Percentiles rank a stretch among this genome's conserved stretches.
Conservation (phyloP, 1,284 basidiomycete species). For the Austropuccinia psidii region DNA sequence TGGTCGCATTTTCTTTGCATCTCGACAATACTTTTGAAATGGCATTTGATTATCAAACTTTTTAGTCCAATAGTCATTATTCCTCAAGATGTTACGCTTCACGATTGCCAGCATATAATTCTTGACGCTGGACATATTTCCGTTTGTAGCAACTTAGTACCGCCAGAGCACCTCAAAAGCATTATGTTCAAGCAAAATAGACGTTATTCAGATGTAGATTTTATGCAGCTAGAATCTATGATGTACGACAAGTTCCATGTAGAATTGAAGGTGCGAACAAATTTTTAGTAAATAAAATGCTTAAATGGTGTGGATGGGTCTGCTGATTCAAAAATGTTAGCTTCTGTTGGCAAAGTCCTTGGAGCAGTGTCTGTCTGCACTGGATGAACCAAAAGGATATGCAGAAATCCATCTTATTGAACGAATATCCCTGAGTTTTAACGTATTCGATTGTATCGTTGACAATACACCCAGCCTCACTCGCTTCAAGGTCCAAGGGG, state of each 20-base stretch:
- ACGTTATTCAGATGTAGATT: slow-evolving; percentile 83
- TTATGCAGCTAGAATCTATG: slow-evolving; percentile 74
- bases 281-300: too few relatives aligned
- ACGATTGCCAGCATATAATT: slow-evolving; percentile 75
- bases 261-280: slow-evolving; percentile 66
- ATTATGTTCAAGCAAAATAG: slow-evolving; percentile 78
- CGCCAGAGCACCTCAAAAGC: slow-evolving; percentile 70
- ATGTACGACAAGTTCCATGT: slow-evolving; percentile 94
- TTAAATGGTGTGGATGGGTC: too few relatives aligned
- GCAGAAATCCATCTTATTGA: slow-evolving; percentile 74
- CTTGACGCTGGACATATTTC: slow-evolving; percentile 96
- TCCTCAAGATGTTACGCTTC: slow-evolving; percentile 71
- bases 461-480: slow-evolving; percentile 75
- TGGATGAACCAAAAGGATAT: slow-evolving; percentile 52
- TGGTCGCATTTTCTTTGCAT: neutral
- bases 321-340: too few relatives aligned
- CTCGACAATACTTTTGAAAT: neutral
- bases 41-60: neutral
- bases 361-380: slow-evolving; percentile 68
- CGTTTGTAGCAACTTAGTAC: slow-evolving; percentile 79
- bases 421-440: slow-evolving; percentile 81
- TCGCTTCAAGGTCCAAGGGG: slow-evolving; percentile 84
- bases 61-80: slow-evolving; percentile 79
- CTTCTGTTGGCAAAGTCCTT: slow-evolving; percentile 83
- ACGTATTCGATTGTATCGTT: slow-evolving; percentile 89